phyloP scores from a whole-genome alignment of 768 basidiomycete genomes.

The Guyanaporus albipodus region DNA sequence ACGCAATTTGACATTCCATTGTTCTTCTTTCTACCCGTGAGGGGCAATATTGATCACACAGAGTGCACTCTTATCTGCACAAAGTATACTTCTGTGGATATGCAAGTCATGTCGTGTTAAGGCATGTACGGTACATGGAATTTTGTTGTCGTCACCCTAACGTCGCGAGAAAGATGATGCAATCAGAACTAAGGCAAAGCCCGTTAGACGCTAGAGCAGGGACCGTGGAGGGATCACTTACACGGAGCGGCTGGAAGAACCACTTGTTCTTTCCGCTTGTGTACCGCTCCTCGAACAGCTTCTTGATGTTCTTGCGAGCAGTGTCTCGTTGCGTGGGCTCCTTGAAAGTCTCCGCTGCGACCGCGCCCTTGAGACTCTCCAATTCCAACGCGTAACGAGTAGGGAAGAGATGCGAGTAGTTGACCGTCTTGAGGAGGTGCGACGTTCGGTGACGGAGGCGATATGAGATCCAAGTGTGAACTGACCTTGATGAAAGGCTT shows the following conservation, averaged over 20 bases:
- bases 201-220: too few species aligned
- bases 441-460: background rate
- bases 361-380: constrained; percentile 86
- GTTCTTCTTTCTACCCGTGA: constrained; percentile 9
- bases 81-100: too few species aligned
- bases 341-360: constrained; percentile 90
- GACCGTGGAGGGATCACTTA: constrained; percentile 33
- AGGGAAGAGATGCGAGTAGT: constrained; percentile 99
- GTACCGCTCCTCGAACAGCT: constrained; percentile 94
- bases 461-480: constrained; percentile 1
- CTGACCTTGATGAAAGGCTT: constrained; percentile 99
- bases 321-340: constrained; percentile 94
- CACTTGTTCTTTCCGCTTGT: constrained; percentile 92
- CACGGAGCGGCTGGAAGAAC: constrained; percentile 89
- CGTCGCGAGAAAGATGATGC: background rate
- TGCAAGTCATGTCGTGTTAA: constrained; percentile 23
- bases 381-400: constrained; percentile 98
- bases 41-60: background rate
- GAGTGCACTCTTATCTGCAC: too few species aligned
- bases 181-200: too few species aligned
- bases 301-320: constrained; percentile 95
- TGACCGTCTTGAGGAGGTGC: constrained; percentile 58
- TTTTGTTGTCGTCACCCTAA: constrained; percentile 29
- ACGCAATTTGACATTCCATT: constrained; percentile 20
- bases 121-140: constrained; percentile 37